phyloP scores from a whole-genome alignment of 2,329 filamentous ascomycete species.

The Arthrobotrys sinensis region DNA sequence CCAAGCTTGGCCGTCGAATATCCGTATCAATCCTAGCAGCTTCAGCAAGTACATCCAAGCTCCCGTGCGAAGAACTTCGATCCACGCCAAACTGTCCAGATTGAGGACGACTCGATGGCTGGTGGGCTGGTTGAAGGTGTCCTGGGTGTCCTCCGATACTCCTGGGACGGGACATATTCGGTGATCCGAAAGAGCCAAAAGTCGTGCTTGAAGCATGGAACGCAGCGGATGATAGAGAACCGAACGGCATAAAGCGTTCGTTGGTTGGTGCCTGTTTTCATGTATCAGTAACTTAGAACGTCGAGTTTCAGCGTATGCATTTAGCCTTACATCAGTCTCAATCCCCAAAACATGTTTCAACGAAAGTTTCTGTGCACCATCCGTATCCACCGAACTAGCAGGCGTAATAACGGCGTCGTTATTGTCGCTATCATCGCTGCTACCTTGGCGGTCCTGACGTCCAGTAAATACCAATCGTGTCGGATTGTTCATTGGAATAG shows the following conservation, averaged over 20 bases:
- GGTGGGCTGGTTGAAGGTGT: conserved; percentile 27
- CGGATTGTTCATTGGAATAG: conserved; percentile 44
- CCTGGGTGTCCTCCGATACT: conserved; percentile 45
- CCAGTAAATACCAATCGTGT: conserved; percentile 55
- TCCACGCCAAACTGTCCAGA: conserved; percentile 46
- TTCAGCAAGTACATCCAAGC: conserved; percentile 57
- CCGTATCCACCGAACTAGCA: conserved; percentile 58
- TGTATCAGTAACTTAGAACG: conserved; percentile 19
- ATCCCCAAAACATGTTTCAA: conserved; percentile 58
- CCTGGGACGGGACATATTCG: conserved; percentile 46
- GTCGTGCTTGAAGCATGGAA: conserved; percentile 54
- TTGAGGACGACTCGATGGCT: conserved; percentile 26
- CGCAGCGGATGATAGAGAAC: conserved; percentile 55
- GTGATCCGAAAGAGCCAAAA: conserved; percentile 44
- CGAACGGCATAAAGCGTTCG: conserved; percentile 57
- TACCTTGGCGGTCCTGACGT: conserved; percentile 51
- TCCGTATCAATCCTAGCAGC: conserved; percentile 59
- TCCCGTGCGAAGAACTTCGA: conserved; percentile 51
- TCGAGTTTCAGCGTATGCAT: background rate
- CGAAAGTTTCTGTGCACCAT: conserved; percentile 57
- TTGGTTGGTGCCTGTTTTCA: conserved; percentile 47
- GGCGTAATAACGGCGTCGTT: conserved; percentile 55
- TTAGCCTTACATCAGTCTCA: conserved; percentile 55
- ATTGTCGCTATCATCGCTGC: conserved; percentile 60
- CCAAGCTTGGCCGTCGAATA: conserved; percentile 49